Evolutionary conservation across 208 protist species (phyloP).

Genomic region (Trypanosoma brucei): DNA sequence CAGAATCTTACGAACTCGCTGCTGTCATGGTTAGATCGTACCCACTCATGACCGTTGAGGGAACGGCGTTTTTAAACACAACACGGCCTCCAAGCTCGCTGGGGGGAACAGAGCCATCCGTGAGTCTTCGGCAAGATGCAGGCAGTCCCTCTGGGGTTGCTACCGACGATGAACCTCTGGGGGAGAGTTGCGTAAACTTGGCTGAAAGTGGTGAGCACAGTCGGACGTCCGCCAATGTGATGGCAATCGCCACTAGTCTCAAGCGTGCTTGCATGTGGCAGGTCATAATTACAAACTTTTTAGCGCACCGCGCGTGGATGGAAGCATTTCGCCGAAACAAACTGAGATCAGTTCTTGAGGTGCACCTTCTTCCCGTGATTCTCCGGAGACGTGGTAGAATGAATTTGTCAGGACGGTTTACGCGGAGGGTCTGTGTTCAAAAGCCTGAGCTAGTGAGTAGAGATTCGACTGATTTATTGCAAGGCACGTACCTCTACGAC

Average conservation of each 20-base stretch:
- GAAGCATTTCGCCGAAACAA: constrained; percentile 40
- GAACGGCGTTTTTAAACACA: constrained; percentile 74
- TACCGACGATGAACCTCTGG: not conserved
- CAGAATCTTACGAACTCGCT: constrained; percentile 32
- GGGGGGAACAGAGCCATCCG: not conserved
- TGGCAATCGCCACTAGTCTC: constrained; percentile 43
- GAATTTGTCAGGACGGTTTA: constrained; percentile 4
- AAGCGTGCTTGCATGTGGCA: constrained; percentile 84
- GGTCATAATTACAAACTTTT: constrained; percentile 35
- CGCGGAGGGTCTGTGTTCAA: not conserved
- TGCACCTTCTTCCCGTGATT: constrained; percentile 59
- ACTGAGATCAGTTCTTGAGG: constrained; percentile 55
- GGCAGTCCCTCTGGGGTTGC: not conserved
- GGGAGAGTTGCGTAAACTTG: constrained; percentile 2
- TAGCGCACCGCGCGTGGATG: constrained; percentile 35
- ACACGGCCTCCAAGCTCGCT: constrained; percentile 2
- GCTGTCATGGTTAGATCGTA: constrained; percentile 65
- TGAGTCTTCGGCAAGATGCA: not conserved
- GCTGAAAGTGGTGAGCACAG: not conserved
- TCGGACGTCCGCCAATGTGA: constrained; percentile 28
- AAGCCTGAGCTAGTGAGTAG: not conserved
- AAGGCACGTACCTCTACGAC: constrained; percentile 58
- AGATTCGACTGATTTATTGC: constrained; percentile 17
- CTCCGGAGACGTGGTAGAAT: constrained; percentile 43
- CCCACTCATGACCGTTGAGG: constrained; percentile 62